Conservation (phyloP, 495 filamentous ascomycete species). For the Staphylotrichum tortipilum region DNA sequence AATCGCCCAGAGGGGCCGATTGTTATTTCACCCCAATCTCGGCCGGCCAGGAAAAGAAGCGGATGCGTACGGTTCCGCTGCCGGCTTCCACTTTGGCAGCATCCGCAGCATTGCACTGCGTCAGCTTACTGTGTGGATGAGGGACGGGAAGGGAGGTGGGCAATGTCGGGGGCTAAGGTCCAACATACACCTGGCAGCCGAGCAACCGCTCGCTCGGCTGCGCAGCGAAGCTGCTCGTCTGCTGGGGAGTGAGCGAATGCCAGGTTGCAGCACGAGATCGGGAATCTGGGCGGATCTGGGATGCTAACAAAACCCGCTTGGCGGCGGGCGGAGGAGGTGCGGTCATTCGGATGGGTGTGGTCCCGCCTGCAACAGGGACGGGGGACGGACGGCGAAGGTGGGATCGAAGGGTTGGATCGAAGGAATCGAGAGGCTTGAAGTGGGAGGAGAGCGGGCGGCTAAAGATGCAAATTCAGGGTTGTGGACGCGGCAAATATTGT, state of each 20-base stretch:
- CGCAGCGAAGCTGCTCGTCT: too few relatives aligned
- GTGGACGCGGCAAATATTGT: slow-evolving; percentile 5
- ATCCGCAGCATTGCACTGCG: too few relatives aligned
- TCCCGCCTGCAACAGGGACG: slow-evolving; percentile 4
- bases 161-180: too few relatives aligned
- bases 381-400: background rate
- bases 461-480: background rate
- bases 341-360: background rate
- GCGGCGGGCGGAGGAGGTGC: background rate
- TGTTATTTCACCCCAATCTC: background rate
- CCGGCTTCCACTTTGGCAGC: background rate
- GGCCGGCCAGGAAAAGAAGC: slow-evolving; percentile 2
- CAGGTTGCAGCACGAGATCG: slow-evolving; percentile 3
- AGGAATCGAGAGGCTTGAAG: background rate
- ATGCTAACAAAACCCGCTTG: background rate
- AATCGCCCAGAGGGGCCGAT: too few relatives aligned
- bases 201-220: too few relatives aligned
- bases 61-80: slow-evolving; percentile 1
- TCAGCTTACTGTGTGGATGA: too few relatives aligned
- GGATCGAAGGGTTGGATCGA: background rate
- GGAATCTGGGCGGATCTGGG: background rate
- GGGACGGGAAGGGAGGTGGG: too few relatives aligned
- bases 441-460: slow-evolving; percentile 3
- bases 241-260: too few relatives aligned
- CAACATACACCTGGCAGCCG: too few relatives aligned